A percentile compares a stretch with the other conserved stretches of the same genome.
phyloP scores from a whole-genome alignment of 106 monocot species.

The Alisma plantagoaquatica region DNA sequence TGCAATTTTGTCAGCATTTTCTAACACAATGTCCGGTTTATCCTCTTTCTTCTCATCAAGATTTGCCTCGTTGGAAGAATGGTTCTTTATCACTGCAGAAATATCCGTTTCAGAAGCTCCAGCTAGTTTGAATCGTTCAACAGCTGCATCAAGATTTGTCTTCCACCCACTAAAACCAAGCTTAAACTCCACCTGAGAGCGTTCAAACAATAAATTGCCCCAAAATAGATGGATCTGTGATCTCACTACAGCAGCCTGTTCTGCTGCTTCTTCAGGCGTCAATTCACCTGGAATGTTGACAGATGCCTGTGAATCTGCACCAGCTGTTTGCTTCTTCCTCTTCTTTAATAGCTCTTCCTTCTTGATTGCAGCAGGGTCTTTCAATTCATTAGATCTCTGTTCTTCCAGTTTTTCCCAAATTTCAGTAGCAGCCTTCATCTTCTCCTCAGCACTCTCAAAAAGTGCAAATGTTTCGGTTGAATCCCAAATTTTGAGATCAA shows the following conservation, averaged over 20 bases:
- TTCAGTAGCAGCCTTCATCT: slow-evolving; percentile 73
- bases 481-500: no score
- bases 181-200: slow-evolving; percentile 79
- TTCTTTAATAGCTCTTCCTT: slow-evolving; percentile 50
- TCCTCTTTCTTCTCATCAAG: no score
- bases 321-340: slow-evolving; percentile 31
- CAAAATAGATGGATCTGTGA: slow-evolving; percentile 93
- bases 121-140: slow-evolving; percentile 79
- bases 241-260: slow-evolving; percentile 68
- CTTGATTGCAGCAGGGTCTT: slow-evolving; percentile 31
- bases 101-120: slow-evolving; percentile 83
- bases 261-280: slow-evolving; percentile 50
- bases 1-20: no score
- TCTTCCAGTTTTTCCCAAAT: slow-evolving; percentile 95
- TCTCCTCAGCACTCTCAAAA: no score
- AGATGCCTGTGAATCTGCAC: slow-evolving; percentile 17
- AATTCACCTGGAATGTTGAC: slow-evolving; percentile 19
- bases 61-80: slow-evolving; percentile 42
- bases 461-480: no score
- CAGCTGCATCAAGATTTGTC: slow-evolving; percentile 64
- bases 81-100: slow-evolving; percentile 68
- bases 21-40: no score
- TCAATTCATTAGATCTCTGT: slow-evolving; percentile 54
- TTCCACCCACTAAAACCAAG: slow-evolving; percentile 57
- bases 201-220: slow-evolving; percentile 92